Evolutionary conservation across 495 filamentous ascomycete species (phyloP), one percentile per base, ranked within the genome.

Genomic region (Neurospora sp.): DNA sequence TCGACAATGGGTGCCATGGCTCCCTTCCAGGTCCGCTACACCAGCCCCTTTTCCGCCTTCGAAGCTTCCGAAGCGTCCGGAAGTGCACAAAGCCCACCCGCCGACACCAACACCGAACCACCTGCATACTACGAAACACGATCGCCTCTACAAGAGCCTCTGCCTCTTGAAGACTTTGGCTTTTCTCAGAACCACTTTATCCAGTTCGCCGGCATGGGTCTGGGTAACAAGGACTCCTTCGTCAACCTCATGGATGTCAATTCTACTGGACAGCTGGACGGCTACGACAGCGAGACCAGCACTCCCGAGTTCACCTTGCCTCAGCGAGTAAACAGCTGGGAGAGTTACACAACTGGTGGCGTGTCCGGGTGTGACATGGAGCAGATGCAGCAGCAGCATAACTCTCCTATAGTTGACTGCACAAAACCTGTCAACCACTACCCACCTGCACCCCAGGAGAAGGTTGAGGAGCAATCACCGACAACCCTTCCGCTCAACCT

Each of bases 191-290:
- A 38, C 14, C 54, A 74, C 10, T 39, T 10, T 8, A 74, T 78
- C 42, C 77, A 80, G 72, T 80, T 78, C 77, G 76, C 79, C 7
- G 78, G 78, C 27, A 72, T 78, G 72, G 78, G 78, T 42, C 76
- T 76, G 70, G 75, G 78, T 8, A 70, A 71, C 12, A 31, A 31
- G 27, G 54, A 78, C 10, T 74, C 72, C 60, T 85, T 72, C 20
- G 83, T 84, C 18, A 85, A 82, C 70, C 84, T 76, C 20, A 72
- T 73, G 12, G 83, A 85, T 44, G 79, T 86, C 16, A 84, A 83
- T 74, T 75, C 78, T 0, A 79, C 72, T 44, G 80, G 80, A 46
- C 81, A 81, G 49, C 35, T 74, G 4, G 79, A 79, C 54, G 80
- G 78, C 70, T 79, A 70, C 69, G 84, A 84, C 14, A 76, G 40